Percentiles rank a stretch among this genome's conserved stretches.
Evolutionary conservation across 2,329 filamentous ascomycete species (phyloP).

Genomic region (Leptographium flavum): DNA sequence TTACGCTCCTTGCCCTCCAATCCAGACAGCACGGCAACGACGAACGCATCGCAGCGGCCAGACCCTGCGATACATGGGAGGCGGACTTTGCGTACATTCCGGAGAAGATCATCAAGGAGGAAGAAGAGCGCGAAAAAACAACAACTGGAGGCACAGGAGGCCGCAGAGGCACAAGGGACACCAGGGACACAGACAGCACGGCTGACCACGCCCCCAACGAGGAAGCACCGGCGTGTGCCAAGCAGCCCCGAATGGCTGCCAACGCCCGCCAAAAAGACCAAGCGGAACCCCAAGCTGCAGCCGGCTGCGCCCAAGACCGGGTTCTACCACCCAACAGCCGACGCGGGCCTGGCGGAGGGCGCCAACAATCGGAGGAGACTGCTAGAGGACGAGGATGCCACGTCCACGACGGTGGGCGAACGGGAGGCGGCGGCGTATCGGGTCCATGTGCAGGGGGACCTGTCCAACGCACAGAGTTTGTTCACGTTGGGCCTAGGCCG

Average conservation of each 20-base stretch:
- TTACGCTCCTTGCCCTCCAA: constrained; percentile 15
- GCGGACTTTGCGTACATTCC: not conserved
- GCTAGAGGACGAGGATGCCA: too few relatives aligned
- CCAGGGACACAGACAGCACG: too few relatives aligned
- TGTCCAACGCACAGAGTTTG: too few relatives aligned
- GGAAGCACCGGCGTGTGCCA: constrained; percentile 5
- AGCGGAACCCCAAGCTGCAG: too few relatives aligned
- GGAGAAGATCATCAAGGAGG: not conserved
- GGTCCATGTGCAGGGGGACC: too few relatives aligned
- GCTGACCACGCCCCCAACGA: not conserved
- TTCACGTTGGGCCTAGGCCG: too few relatives aligned
- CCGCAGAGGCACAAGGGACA: too few relatives aligned
- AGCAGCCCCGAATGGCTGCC: constrained; percentile 6
- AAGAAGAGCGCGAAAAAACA: not conserved
- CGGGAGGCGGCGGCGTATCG: too few relatives aligned
- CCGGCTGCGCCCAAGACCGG: too few relatives aligned
- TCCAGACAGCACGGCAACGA: constrained; percentile 10
- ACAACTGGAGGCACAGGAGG: not conserved
- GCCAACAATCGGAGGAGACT: too few relatives aligned
- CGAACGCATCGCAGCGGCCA: constrained; percentile 7
- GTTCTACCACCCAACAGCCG: not conserved
- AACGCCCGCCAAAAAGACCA: not conserved
- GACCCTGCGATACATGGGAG: not conserved
- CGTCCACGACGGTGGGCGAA: too few relatives aligned
- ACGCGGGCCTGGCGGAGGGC: too few relatives aligned